Base-by-base conservation (phyloP, 2,329 filamentous ascomycete genomes). In the Phoma sp. region DNA sequence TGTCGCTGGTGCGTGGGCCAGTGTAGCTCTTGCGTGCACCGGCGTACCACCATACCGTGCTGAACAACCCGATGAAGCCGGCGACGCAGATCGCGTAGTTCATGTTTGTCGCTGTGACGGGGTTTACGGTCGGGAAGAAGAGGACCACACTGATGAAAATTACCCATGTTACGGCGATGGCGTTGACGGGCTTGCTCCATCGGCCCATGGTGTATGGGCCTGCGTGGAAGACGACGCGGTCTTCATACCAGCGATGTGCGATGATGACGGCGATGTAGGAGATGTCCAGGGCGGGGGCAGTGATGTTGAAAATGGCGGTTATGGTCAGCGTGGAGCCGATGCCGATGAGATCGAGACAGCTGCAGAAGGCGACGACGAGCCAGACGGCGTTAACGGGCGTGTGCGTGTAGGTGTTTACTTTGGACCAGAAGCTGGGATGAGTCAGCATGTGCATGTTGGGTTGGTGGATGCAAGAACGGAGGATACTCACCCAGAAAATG, bases 311-410 rank as follows among this genome's bases (percentile, higher is more conserved):
- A 52, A 80, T 79, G 28, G 76, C 75, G 17, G 75, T 76, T 58
- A 83, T 83, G 5, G 81, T 83, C 43, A 79, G 68, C 4, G 77
- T 79, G 37, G 74, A 78, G 34, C 81, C 81, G 36, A 84, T 78
- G 2, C 78, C 81, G 56, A 84, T 83, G 34, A 81, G 72, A 58
- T 82, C 80, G 20, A 84, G 74, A 43, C 73, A 77, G 61, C 67
- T 74, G 68, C 83, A 85, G 69, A 85, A 85, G 56, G 80, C 62
- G 2, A 87, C 84, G 37, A 87, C 83, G 42, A 87, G 81, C 85
- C 85, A 87, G 48, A 88, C 85, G 2, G 84, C 81, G 55, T 87
- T 83, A 48, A 88, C 76, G 0, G 85, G 85, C 0, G 85, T 88
- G 12, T 81, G 76, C 0, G 85, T 87, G 42, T 73, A 63, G 7